phyloP scores from a whole-genome alignment of 352 stramenopile genomes.

The Aphanomyces invadans region DNA sequence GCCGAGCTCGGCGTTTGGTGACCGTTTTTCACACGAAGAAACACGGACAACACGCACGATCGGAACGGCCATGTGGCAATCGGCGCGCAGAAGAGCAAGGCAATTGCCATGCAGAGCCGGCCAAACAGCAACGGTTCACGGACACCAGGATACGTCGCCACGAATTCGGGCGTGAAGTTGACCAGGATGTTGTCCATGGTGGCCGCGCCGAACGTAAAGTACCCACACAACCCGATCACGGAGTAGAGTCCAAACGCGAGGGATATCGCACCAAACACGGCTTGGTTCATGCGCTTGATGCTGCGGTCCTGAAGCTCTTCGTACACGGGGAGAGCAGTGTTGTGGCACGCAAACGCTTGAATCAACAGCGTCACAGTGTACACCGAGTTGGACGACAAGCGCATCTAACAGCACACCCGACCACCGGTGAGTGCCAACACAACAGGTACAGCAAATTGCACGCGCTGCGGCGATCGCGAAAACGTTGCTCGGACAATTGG shows the following conservation, averaged over 20 bases:
- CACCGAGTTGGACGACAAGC: conserved; percentile 48
- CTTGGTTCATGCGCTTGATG: conserved; percentile 52
- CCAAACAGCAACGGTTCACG: conserved; percentile 44
- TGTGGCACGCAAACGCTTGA: conserved; percentile 65
- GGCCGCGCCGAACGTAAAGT: conserved; percentile 52
- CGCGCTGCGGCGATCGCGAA: no score
- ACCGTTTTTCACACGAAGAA: conserved; percentile 60
- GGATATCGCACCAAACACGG: conserved; percentile 48
- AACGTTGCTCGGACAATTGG: no score
- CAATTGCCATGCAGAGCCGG: conserved; percentile 54
- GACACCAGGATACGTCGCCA: conserved; percentile 37
- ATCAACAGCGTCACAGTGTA: conserved; percentile 74
- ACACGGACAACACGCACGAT: conserved; percentile 59
- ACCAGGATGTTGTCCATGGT: conserved; percentile 70
- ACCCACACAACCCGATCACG: conserved; percentile 55
- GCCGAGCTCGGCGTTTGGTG: conserved; percentile 53
- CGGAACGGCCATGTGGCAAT: conserved; percentile 77
- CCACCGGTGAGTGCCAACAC: no score
- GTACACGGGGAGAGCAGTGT: conserved; percentile 68
- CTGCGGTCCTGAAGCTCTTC: conserved; percentile 54
- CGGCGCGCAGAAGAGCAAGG: conserved; percentile 51
- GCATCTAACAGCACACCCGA: conserved; percentile 49
- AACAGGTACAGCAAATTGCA: no score
- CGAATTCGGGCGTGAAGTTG: conserved; percentile 65
- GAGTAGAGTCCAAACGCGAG: conserved; percentile 67